A percentile compares a stretch with the other conserved stretches of the same genome.
Evolutionary conservation across 1,139 yeast genomes (phyloP).

Genomic region (Zygoascus hellenicus): DNA sequence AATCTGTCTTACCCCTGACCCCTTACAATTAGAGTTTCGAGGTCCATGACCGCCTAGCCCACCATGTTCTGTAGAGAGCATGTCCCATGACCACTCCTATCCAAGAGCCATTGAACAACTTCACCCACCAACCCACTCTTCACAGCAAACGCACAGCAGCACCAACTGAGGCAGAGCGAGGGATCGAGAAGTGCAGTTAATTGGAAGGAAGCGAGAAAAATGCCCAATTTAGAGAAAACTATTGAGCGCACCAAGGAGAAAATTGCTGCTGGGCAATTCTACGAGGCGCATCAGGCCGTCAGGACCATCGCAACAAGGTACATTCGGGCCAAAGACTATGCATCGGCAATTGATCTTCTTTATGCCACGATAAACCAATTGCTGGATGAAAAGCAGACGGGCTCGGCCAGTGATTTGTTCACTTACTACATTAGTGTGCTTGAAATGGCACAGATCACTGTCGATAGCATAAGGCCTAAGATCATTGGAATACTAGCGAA

Average conservation of each 20-base stretch:
- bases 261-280: slow-evolving; percentile 69
- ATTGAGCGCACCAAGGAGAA: slow-evolving; percentile 29
- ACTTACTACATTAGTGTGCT: slow-evolving; percentile 66
- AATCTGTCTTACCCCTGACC: too few relatives aligned
- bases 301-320: slow-evolving; percentile 84
- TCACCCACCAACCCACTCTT: too few relatives aligned
- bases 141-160: too few relatives aligned
- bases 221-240: too few relatives aligned
- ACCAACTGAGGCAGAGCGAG: too few relatives aligned
- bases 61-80: too few relatives aligned
- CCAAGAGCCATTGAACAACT: too few relatives aligned
- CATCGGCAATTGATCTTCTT: slow-evolving; percentile 67
- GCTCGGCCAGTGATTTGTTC: slow-evolving; percentile 77
- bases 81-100: too few relatives aligned
- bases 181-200: too few relatives aligned
- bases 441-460: slow-evolving; percentile 43
- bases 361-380: slow-evolving; percentile 65
- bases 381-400: slow-evolving; percentile 63
- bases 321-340: slow-evolving; percentile 59
- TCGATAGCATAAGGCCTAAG: slow-evolving; percentile 34
- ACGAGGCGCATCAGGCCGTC: slow-evolving; percentile 93
- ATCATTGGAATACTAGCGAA: slow-evolving; percentile 40
- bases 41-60: too few relatives aligned
- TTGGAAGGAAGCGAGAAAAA: too few relatives aligned
- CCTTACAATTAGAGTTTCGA: too few relatives aligned